Base-by-base conservation (phyloP, 2,329 filamentous ascomycete species). In the Trichothecium sympodiale region DNA sequence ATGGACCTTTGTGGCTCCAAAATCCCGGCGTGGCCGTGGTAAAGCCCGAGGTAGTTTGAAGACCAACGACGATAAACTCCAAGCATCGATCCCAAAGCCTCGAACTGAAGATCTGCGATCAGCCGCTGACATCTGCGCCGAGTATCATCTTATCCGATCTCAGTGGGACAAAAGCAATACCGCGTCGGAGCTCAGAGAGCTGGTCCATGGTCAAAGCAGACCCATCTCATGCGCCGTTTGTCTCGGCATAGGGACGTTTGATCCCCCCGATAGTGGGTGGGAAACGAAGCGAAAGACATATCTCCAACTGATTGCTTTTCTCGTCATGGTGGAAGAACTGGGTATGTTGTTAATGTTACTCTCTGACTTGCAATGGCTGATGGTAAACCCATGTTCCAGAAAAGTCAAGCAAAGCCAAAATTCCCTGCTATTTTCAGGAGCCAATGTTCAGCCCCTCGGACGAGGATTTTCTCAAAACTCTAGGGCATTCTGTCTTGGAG, bases 241-340 rank as follows among this genome's bases (percentile, higher is more conserved):
- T 40, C 58, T 77, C 5, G 73, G 73, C 0, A 52, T 71, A 3
- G 73, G 73, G 3, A 61, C 68, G 0, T 74, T 74, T 40, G 68
- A 74, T 34, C 67, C 69, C 2, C 51, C 54, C 3, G 62, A 69
- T 31, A 63, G 59, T 1, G 60, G 57, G 0, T 64, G 58, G 55
- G 60, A 64, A n/a, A 55, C 57, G 2, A 63, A 62, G 41, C 54
- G 64, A 33, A 59, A 59, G 3, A 61, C 68, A 1, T 68, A 68
- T 41, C 46, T 68, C 29, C 73, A 79, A 48, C 59, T 75, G 1
- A 60, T 62, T 17, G 71, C 68, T 2, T 73, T 78, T 42, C 44
- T 66, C 14, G 44, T 54, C 29, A 57, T 77, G 8, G 60, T 73
- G 2, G 53, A 61, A 3, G 45, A 55, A 12, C 33, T 74, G 1